A percentile compares a stretch with the other conserved stretches of the same genome.
Evolutionary conservation across 1,284 basidiomycete species (phyloP).

Genomic region (Earliella scabrosa): DNA sequence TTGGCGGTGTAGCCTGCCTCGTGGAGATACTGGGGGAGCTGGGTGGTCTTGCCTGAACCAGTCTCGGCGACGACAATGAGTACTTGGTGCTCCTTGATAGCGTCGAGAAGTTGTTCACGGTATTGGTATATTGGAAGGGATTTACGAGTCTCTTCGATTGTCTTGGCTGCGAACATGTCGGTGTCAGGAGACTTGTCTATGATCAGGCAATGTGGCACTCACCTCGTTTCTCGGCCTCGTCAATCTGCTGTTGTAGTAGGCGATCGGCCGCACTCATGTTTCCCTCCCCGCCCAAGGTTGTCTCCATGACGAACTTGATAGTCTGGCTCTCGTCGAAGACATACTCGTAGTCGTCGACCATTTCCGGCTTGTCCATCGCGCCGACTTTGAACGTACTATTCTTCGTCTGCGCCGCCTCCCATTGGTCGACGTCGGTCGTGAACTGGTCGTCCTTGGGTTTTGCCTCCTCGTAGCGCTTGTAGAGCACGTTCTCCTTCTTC

Average conservation of each 20-base stretch:
- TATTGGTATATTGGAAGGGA: slow-evolving; percentile 89
- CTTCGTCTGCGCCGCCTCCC: slow-evolving; percentile 92
- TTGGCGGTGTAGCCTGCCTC: slow-evolving; percentile 94
- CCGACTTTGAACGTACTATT: slow-evolving; percentile 90
- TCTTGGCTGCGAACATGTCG: slow-evolving; percentile 66
- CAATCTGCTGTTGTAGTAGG: slow-evolving; percentile 86
- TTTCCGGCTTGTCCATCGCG: slow-evolving; percentile 84
- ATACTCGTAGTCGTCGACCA: slow-evolving; percentile 91
- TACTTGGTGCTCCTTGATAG: slow-evolving; percentile 90
- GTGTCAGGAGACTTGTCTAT: slow-evolving; percentile 6
- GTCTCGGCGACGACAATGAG: slow-evolving; percentile 94
- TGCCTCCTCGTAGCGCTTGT: slow-evolving; percentile 93
- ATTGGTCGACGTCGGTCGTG: slow-evolving; percentile 94
- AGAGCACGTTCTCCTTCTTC: slow-evolving; percentile 93
- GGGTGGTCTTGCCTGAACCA: slow-evolving; percentile 98
- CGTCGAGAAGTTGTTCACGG: slow-evolving; percentile 86
- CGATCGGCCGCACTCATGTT: slow-evolving; percentile 86
- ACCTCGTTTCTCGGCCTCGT: slow-evolving; percentile 92
- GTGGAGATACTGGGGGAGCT: slow-evolving; percentile 97
- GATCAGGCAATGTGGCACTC: slow-evolving; percentile 32
- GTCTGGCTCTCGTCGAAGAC: slow-evolving; percentile 98
- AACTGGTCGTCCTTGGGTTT: slow-evolving; percentile 90
- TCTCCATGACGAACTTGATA: slow-evolving; percentile 94
- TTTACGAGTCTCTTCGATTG: slow-evolving; percentile 91
- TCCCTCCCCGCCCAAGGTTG: slow-evolving; percentile 71